A percentile compares a stretch with the other conserved stretches of the same genome.
These are phyloP conservation scores for Porodaedalea pini DNA, from an alignment of 1,284 basidiomycete species.

Conservation along the genomic window DNA sequence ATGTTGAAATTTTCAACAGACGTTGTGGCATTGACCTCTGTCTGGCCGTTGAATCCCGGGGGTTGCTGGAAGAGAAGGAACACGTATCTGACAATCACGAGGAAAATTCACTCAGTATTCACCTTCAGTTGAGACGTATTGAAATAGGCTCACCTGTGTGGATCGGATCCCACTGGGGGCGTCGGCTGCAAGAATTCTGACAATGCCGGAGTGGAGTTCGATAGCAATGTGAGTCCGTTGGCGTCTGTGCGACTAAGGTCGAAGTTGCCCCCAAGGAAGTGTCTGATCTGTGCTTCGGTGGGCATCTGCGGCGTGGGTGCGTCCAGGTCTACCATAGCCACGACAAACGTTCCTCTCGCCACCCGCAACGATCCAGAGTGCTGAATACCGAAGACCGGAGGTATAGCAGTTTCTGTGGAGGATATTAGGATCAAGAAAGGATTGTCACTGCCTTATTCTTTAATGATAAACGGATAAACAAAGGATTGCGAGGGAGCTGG, in stretches of 20 bases:
- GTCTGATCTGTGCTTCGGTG: constrained; percentile 44
- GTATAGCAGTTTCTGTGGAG: constrained; percentile 39
- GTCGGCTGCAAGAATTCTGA: constrained; percentile 45
- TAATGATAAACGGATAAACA: constrained; percentile 10
- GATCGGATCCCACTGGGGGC: constrained; percentile 48
- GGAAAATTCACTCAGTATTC: constrained; percentile 21
- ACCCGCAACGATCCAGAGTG: constrained; percentile 12
- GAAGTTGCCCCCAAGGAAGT: constrained; percentile 50
- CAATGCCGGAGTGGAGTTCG: constrained; percentile 43
- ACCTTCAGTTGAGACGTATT: not conserved
- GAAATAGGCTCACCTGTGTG: constrained; percentile 42
- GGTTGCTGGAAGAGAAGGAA: constrained; percentile 49
- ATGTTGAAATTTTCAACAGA: constrained; percentile 42
- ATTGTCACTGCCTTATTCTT: not conserved
- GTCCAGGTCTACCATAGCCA: constrained; percentile 48
- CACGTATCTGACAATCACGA: constrained; percentile 33
- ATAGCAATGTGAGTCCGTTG: constrained; percentile 25
- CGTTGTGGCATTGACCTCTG: constrained; percentile 37
- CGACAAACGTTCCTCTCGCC: constrained; percentile 36
- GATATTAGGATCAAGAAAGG: not conserved
- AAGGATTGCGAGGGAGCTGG: constrained; percentile 40
- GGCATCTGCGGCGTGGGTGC: constrained; percentile 48
- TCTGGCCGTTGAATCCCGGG: constrained; percentile 39
- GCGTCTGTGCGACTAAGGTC: constrained; percentile 16
- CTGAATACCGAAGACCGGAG: constrained; percentile 38